Percentiles rank a stretch among this genome's conserved stretches.
Conservation (phyloP, 306 rosid species). For the Sophora flavescens region DNA sequence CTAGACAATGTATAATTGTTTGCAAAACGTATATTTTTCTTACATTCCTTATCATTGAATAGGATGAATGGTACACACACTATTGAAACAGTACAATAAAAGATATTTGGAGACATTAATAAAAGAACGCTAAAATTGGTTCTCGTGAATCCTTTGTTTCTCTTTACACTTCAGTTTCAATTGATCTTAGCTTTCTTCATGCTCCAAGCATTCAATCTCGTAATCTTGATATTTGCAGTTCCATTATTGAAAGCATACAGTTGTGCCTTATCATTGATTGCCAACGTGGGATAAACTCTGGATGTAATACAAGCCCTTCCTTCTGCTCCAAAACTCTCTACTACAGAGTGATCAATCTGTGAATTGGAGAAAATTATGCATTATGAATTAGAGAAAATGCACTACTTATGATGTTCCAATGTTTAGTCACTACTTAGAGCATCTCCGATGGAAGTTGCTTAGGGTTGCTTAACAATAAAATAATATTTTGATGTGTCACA, state of each 20-base stretch:
- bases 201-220: constrained; percentile 79
- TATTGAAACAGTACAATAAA: too few species aligned
- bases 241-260: constrained; percentile 80
- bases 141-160: neutral
- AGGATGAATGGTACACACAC: too few species aligned
- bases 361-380: neutral
- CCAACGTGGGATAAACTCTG: constrained; percentile 86
- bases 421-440: neutral
- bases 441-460: too few species aligned
- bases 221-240: constrained; percentile 58
- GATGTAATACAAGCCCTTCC: constrained; percentile 79
- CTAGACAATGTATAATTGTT: too few species aligned
- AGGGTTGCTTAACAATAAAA: too few species aligned
- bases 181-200: constrained; percentile 65
- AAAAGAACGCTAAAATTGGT: constrained; percentile 4
- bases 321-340: constrained; percentile 81
- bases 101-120: too few species aligned
- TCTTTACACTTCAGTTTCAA: constrained; percentile 35
- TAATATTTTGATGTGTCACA: too few species aligned
- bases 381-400: neutral
- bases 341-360: constrained; percentile 84
- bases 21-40: too few species aligned
- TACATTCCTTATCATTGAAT: too few species aligned
- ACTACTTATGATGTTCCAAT: too few species aligned
- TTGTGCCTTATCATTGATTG: constrained; percentile 56